Evolutionary conservation across 106 monocot genomes (phyloP), one percentile per base, ranked within the genome.

Genomic region (Hemerocallis citrina): DNA sequence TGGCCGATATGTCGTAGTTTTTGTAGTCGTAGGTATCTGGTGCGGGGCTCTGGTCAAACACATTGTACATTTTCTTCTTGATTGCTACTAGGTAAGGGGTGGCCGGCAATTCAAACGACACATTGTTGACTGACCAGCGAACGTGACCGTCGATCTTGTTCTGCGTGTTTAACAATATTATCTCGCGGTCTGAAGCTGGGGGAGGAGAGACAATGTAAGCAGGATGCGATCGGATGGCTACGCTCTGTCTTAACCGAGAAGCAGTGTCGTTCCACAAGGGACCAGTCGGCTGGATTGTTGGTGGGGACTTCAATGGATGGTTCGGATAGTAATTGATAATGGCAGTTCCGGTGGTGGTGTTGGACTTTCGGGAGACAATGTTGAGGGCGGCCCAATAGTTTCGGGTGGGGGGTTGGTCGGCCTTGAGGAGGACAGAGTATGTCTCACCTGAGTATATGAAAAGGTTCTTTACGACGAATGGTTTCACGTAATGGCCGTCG

Each of bases 361-460:
- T 21, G 0, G 81, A 86, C 27, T 77, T 65, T 28, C 90, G 83
- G 39, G 65, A 65, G 4, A 95, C 74, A 8, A 95, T 83, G 28
- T 95, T 86, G 40, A 67, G 29, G 27, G 67, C 83, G 6, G 52
- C 52, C 95, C 95, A 95, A 63, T 95, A 95, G 72, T 95, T 95
- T 7, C 72, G 77, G 14, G 74, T 65, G 0, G 86, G 75, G 55
- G 78, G 73, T 13, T 79, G 89, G 58, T 95, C 55, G 17, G 90
- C 90, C 15, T 61, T 86, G 4, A 89, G 13, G 0, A 94, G 73
- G 0, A 94, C 85, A 22, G 93, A 94, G 72, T 94, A 94, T 0
- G 83, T 85, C 85, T 94, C 93, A 22, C 89, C 93, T 22, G 93
- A 89, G 85, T 94, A 94, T 33, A 86, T 73, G 61, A 75, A 75